Base-by-base conservation (phyloP, 495 filamentous ascomycete genomes). In the Umbilicaria muhlenbergii region DNA sequence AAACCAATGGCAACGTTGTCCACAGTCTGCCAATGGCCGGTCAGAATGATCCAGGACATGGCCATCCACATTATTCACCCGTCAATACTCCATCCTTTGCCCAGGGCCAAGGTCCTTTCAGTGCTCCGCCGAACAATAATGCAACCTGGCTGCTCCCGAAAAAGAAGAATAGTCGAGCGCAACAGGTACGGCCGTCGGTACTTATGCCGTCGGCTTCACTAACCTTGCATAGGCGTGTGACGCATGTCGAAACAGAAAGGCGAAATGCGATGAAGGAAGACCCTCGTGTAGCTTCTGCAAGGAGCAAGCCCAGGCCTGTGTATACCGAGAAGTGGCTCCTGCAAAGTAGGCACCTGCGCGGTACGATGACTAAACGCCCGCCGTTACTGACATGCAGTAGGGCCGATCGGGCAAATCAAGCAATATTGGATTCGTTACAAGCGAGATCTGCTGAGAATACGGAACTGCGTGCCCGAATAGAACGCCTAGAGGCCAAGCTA, bases 261-360 rank as follows among this genome's bases (percentile, higher is more conserved):
- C 74, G n/a, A 78, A 78, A 51, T 78, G 74, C 44, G 74, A 78
- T 36, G 74, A 78, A 53, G 71, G 73, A 24, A 65, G 74, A 35
- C 74, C 74, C 0, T 55, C 62, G 32, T 78, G 74, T 53, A 72
- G 71, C 39, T 70, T 73, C 48, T 78, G 74, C 57, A 74, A 67
- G 42, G 74, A 77, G 45, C 73, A 73, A 18, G 64, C 57, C 39
- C 53, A 74, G 36, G 50, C 52, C 38, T 78, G 74, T 52, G 66
- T 73, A 17, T 78, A 78, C 46, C 71, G 74, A 56, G 73, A 74
- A 57, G 65, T 78, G 14, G 71, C 71, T 18, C 71, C 71, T 6
- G 71, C 73, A 39, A 78, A 77, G 69, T 75, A 46, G 39, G 67
- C 62, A 38, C 24, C 24, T 42, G 34, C 24, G 18, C 31, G 21